Evolutionary conservation across 805 yeast genomes (phyloP).

Genomic region (Nakazawaea ambrosiae): DNA sequence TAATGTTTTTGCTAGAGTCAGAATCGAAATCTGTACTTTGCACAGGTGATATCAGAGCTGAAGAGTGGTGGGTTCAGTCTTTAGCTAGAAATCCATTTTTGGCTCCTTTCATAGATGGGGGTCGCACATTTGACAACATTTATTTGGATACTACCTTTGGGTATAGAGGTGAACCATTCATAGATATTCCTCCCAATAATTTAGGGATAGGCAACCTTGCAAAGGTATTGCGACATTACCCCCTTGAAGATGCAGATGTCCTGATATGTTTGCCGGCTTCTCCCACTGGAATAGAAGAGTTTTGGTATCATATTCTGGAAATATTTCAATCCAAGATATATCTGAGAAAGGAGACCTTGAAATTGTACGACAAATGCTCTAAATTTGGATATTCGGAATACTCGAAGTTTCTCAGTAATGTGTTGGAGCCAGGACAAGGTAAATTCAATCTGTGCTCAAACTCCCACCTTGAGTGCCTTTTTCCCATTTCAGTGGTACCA

Average conservation of each 20-base stretch:
- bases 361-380: background rate
- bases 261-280: slow-evolving; percentile 32
- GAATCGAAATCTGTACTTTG: slow-evolving; percentile 29
- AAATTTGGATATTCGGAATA: background rate
- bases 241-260: slow-evolving; percentile 25
- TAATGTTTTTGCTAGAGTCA: slow-evolving; percentile 42
- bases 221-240: slow-evolving; percentile 25
- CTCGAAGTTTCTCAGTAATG: background rate
- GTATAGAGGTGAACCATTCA: slow-evolving; percentile 40
- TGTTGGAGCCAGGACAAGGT: background rate
- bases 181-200: slow-evolving; percentile 33
- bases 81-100: slow-evolving; percentile 31
- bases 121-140: slow-evolving; percentile 31
- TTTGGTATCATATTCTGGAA: slow-evolving; percentile 32
- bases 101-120: slow-evolving; percentile 31
- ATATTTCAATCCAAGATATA: slow-evolving; percentile 11
- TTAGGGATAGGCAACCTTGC: slow-evolving; percentile 31
- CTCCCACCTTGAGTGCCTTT: background rate
- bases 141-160: slow-evolving; percentile 52
- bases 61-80: slow-evolving; percentile 39
- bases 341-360: background rate
- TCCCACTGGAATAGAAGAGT: slow-evolving; percentile 47
- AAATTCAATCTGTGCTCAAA: background rate
- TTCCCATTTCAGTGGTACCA: background rate
- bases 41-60: slow-evolving; percentile 57